Conservation (phyloP, 176 grass and related monocot species). For the Thalia dealbata region DNA sequence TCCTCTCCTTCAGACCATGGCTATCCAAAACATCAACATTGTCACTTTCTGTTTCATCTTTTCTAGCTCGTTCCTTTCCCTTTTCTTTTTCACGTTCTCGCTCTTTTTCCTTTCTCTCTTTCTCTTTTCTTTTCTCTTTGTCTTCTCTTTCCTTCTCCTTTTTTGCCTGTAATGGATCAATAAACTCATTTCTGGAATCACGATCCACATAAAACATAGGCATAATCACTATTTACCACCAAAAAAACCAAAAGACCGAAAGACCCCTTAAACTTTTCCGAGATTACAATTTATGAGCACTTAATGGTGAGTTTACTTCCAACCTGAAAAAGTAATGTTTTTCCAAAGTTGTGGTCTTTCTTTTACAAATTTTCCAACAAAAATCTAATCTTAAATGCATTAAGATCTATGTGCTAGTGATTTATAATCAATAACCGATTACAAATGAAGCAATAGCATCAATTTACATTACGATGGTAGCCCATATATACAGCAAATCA, state of each 20-base stretch:
- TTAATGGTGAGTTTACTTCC: neutral
- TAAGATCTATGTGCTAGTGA: too few species aligned
- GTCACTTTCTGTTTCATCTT: conserved; percentile 68
- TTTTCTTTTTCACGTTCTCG: conserved; percentile 73
- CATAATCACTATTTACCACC: too few species aligned
- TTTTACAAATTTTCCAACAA: too few species aligned
- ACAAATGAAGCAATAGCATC: neutral
- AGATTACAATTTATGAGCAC: neutral
- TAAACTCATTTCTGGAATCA: too few species aligned
- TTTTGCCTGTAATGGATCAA: conserved; percentile 1
- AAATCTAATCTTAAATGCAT: too few species aligned
- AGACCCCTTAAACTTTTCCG: too few species aligned
- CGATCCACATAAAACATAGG: too few species aligned
- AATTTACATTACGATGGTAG: neutral
- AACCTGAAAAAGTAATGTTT: too few species aligned
- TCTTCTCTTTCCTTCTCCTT: conserved; percentile 15
- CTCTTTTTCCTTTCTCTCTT: conserved; percentile 64
- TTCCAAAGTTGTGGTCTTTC: too few species aligned
- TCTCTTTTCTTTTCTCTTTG: conserved; percentile 50
- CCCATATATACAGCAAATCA: neutral
- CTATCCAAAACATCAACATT: conserved; percentile 42
- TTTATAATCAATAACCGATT: too few species aligned
- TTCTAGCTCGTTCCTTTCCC: conserved; percentile 61
- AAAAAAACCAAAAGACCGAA: too few species aligned
- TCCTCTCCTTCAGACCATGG: conserved; percentile 62